Base-by-base conservation (phyloP, 495 filamentous ascomycete species). In the Daldinia grandis region DNA sequence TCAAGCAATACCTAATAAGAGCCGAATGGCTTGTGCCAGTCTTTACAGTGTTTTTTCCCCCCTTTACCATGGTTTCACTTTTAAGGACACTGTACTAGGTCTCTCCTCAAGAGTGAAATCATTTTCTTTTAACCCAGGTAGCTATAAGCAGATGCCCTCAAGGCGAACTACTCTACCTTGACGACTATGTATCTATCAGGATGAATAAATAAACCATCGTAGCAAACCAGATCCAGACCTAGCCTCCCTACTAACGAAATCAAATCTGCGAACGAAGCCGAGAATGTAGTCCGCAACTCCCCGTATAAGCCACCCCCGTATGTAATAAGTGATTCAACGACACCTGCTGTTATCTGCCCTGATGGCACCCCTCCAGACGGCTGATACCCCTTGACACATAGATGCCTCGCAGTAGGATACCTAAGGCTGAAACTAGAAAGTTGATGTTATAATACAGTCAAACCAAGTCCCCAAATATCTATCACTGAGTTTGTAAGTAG, bases 211-310 rank as follows among this genome's bases (percentile, higher is more conserved):
- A 63, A 24, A 19, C 5, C 47, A 42, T 44, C 28, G 38, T 40
- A 44, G 42, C 19, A 28, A 47, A 49, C 49, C 21, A 28, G 3
- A 51, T 21, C 25, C 49, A 15, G 24, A 47, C 40, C 33, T 42
- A 24, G 42, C 42, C 7, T 47, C 6, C 42, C 42, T 19, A 8
- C 17, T 9, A 21, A 24, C 12, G 24, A 33, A 55, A 44, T 10
- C 15, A 64, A 49, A 57, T 44, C 15, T 47, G 17, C 24, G 31
- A 56, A 35, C 4, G 3, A 64, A 33, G 37, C 50, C 19, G 6
- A 12, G 9, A 56, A 64, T 64, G 62, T 51, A 38, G 57, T 30
- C 62, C 62, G 33, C 62, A 64, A 64, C 62, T 64, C 62, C 62
- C 49, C 60, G 50, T 63, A n/a, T 55, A 8, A 44, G 28, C 27